phyloP scores from a whole-genome alignment of 352 stramenopile species.

The Phytophthora nicotianae region DNA sequence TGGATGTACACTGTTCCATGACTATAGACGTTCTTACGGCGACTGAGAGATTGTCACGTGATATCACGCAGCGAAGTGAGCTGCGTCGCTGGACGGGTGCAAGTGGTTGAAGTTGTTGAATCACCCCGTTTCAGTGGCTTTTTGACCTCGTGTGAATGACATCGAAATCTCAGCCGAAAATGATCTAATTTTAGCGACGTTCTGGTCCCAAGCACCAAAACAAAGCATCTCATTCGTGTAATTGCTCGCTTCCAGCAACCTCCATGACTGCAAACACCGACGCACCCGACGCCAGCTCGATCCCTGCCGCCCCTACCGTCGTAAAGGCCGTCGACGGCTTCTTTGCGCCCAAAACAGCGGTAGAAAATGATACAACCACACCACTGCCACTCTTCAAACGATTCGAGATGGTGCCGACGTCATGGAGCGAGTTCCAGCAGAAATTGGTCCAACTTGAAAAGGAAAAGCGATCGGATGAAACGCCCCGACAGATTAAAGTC shows the following conservation, averaged over 20 bases:
- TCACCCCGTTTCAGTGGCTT: background rate
- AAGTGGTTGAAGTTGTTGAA: conserved; percentile 14
- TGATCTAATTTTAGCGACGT: background rate
- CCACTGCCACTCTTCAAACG: conserved; percentile 35
- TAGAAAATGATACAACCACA: conserved; percentile 4
- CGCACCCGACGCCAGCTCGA: background rate
- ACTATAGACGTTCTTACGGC: background rate
- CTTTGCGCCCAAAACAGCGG: conserved; percentile 12
- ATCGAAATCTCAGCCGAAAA: no score
- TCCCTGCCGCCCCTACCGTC: background rate
- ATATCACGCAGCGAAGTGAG: background rate
- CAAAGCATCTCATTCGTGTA: background rate
- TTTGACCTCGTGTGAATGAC: background rate
- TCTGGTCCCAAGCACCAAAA: conserved; percentile 7
- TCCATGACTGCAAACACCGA: conserved; percentile 23
- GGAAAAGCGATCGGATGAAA: conserved; percentile 18
- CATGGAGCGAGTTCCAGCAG: conserved; percentile 37
- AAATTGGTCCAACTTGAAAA: conserved; percentile 29
- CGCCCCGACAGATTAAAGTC: conserved; percentile 56
- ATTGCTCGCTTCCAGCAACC: conserved; percentile 10
- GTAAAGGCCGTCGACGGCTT: conserved; percentile 33
- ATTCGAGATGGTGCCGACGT: conserved; percentile 33
- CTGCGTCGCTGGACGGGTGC: background rate
- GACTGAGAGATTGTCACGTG: conserved; percentile 4
- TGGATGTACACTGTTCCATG: background rate